Evolutionary conservation across 169 alveolate species (phyloP).

Genomic region (Amoebophrya sp.): DNA sequence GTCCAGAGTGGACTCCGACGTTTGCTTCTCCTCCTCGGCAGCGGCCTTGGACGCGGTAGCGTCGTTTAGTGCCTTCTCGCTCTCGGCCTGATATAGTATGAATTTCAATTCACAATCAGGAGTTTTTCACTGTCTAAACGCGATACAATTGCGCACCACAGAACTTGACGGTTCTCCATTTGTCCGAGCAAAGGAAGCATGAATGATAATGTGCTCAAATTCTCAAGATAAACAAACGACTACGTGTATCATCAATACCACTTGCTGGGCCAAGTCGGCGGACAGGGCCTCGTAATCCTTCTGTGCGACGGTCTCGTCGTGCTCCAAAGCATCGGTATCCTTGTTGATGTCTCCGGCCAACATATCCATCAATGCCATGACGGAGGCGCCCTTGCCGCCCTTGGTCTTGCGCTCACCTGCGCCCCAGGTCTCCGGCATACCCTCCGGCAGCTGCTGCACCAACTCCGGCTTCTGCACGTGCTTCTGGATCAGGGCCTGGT

Average conservation of each 20-base stretch:
- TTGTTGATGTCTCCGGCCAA: not conserved
- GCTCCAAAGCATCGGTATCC: not conserved
- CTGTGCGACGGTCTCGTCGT: constrained; percentile 20
- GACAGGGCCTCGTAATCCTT: constrained; percentile 5
- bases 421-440: not conserved
- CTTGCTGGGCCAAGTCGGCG: not conserved
- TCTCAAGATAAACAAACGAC: too few relatives aligned
- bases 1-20: not conserved
- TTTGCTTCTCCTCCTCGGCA: constrained; percentile 25
- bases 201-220: too few relatives aligned
- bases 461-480: not conserved
- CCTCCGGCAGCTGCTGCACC: not conserved
- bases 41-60: not conserved
- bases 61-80: not conserved
- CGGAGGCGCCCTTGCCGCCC: constrained; percentile 13
- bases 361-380: constrained; percentile 12
- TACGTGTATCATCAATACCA: too few relatives aligned
- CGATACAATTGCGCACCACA: too few relatives aligned
- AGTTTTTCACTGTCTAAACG: too few relatives aligned
- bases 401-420: not conserved
- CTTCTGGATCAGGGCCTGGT: constrained; percentile 8
- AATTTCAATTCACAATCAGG: too few relatives aligned
- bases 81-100: too few relatives aligned
- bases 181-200: too few relatives aligned
- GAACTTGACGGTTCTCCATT: too few relatives aligned